Evolutionary conservation across 2,329 filamentous ascomycete genomes (phyloP).

Genomic region (Tolypocladium inflatum): DNA sequence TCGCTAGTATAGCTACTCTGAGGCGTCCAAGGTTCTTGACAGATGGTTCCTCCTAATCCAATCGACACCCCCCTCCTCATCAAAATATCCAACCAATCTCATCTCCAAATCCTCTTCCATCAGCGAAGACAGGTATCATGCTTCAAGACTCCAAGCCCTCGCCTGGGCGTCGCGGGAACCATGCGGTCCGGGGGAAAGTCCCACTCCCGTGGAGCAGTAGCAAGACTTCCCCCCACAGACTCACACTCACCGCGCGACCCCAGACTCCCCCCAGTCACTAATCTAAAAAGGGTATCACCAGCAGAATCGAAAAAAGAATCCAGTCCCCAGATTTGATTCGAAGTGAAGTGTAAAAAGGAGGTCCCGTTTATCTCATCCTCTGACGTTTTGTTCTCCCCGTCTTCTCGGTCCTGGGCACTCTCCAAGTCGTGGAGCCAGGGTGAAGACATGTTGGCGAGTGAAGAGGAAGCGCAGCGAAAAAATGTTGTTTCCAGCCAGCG

Average conservation of each 20-base stretch:
- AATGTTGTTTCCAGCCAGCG: slow-evolving; percentile 12
- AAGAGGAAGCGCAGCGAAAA: slow-evolving; percentile 11
- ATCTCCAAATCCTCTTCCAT: background rate
- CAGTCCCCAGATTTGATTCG: slow-evolving; percentile 7
- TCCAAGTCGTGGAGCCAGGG: slow-evolving; percentile 1
- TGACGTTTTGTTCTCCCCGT: background rate
- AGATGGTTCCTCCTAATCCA: background rate
- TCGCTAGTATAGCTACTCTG: background rate
- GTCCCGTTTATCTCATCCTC: background rate
- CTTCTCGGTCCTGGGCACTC: background rate
- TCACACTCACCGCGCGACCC: background rate
- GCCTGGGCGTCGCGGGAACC: background rate
- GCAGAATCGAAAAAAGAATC: slow-evolving; percentile 17
- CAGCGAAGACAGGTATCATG: background rate
- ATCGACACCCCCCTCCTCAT: background rate
- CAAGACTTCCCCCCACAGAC: background rate
- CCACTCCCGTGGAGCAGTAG: background rate
- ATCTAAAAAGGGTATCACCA: slow-evolving; percentile 24
- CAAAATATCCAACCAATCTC: background rate
- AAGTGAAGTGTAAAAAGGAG: slow-evolving; percentile 9
- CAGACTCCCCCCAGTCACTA: background rate
- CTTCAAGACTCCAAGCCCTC: background rate
- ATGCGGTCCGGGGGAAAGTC: background rate
- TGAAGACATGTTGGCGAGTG: slow-evolving; percentile 12
- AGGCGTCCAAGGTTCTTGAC: background rate